Conservation (phyloP, 1,284 basidiomycete species). For the Boletellus deceptivus region DNA sequence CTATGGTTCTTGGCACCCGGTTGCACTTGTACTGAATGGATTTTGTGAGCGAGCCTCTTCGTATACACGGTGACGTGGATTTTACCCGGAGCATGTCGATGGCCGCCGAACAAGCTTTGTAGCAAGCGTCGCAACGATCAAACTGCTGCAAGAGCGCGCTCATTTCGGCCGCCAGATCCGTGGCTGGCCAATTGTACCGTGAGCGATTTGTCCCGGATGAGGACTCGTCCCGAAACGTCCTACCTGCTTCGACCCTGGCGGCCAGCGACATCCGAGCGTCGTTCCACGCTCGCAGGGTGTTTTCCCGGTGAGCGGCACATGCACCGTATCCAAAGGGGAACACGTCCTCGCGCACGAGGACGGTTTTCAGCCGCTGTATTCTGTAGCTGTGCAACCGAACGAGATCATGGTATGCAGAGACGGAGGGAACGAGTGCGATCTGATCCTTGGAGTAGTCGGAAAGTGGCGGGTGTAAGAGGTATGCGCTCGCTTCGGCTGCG, state of each 20-base stretch:
- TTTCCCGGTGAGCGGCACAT: slow-evolving; percentile 48
- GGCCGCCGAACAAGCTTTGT: slow-evolving; percentile 56
- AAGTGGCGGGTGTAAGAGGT: slow-evolving; percentile 50
- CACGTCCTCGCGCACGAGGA: slow-evolving; percentile 54
- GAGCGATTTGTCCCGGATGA: slow-evolving; percentile 3
- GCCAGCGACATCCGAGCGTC: slow-evolving; percentile 40
- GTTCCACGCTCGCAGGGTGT: slow-evolving; percentile 49
- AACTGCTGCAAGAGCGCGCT: slow-evolving; percentile 38
- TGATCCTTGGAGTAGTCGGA: slow-evolving; percentile 51
- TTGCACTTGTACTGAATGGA: slow-evolving; percentile 60
- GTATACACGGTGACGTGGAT: not conserved
- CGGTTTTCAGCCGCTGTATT: slow-evolving; percentile 45
- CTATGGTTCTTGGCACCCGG: slow-evolving; percentile 40
- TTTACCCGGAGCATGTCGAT: slow-evolving; percentile 63
- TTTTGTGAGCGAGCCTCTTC: slow-evolving; percentile 12
- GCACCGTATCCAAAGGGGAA: slow-evolving; percentile 69
- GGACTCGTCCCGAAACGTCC: slow-evolving; percentile 5
- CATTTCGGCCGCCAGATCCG: slow-evolving; percentile 65
- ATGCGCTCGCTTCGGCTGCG: slow-evolving; percentile 55
- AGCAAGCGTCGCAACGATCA: slow-evolving; percentile 48
- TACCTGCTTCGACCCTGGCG: slow-evolving; percentile 51
- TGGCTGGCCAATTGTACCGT: slow-evolving; percentile 40
- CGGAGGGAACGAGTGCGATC: slow-evolving; percentile 51
- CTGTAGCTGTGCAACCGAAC: slow-evolving; percentile 55
- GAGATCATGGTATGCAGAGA: slow-evolving; percentile 57